Base-by-base conservation (phyloP, 495 filamentous ascomycete genomes). In the Lineolata rhizophorae region DNA sequence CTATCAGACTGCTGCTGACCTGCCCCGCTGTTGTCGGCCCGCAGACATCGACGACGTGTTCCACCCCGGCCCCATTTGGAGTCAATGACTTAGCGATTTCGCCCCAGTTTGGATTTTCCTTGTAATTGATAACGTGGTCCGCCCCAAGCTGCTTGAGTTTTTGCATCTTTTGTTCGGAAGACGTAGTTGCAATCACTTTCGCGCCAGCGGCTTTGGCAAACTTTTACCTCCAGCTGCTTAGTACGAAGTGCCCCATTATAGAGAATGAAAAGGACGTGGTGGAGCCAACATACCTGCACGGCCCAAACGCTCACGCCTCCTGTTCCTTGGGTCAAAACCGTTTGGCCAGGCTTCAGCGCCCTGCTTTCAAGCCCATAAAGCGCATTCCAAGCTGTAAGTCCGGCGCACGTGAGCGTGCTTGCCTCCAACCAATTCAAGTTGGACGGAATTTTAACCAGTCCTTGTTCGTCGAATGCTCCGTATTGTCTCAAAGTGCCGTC, bases 131-230 rank as follows among this genome's bases (percentile, higher is more conserved):
- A 31, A 83, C 54, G 37, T 81, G 70, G 48, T 83, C 72, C 2
- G 77, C 78, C 31, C 76, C 79, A 6, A 83, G 60, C 42, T 71
- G 52, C 54, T 73, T 78, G 33, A 84, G 53, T 17, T 54, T 54
- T 27, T 74, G 59, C 10, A 48, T 70, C 56, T 87, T 87, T 14
- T 56, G 51, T 0, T 58, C 56, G 1, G 67, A 69, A 0, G 73
- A 81, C 0, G 80, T 87, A 0, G 80, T 87, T 0, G 77, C 68
- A 35, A 91, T 85, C 19, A 87, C 76, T 4, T 40, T 69, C 3
- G 80, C 81, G 24, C 81, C 79, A 8, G 73, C 76, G 0, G 77
- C 76, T 52, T 81, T 85, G 28, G 81, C 81, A 41, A 87, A 85
- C 22, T 25, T 6, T 6, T 25, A 6, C 22, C 22, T 6, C n/a